phyloP scores from a whole-genome alignment of 2,329 filamentous ascomycete genomes.

The Tolypocladium endophyticum region DNA sequence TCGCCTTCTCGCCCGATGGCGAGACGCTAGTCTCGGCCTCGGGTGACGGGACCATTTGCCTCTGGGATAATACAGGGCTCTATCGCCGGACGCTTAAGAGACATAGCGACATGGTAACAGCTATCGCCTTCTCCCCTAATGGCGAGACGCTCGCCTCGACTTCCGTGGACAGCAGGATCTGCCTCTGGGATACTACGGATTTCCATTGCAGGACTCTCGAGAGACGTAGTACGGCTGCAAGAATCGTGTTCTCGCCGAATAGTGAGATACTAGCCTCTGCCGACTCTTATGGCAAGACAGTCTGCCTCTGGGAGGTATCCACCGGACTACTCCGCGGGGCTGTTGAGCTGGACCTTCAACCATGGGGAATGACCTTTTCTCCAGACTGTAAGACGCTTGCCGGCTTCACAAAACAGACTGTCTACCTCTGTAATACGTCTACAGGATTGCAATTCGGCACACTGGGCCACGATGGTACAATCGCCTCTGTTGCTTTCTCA shows the following conservation, averaged over 20 bases:
- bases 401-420: neutral
- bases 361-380: neutral
- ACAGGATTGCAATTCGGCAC: no score
- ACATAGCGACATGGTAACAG: rapidly evolving
- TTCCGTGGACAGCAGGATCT: neutral
- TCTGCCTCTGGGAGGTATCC: neutral
- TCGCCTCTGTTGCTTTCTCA: neutral
- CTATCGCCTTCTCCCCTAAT: neutral
- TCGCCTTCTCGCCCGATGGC: neutral
- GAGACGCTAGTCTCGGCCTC: neutral
- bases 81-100: neutral
- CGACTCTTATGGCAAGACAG: neutral
- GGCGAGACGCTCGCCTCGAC: neutral
- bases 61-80: neutral
- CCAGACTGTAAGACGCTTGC: neutral
- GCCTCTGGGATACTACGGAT: neutral
- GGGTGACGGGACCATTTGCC: neutral
- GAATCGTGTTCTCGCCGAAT: neutral
- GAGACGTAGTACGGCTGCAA: neutral
- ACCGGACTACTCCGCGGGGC: neutral
- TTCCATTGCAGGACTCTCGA: neutral
- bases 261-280: neutral
- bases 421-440: neutral
- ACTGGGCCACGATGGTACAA: no score
- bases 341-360: neutral